These are phyloP conservation scores for Myriosclerotinia curreyana DNA, from an alignment of 2,329 filamentous ascomycete species.

Conservation along the genomic window DNA sequence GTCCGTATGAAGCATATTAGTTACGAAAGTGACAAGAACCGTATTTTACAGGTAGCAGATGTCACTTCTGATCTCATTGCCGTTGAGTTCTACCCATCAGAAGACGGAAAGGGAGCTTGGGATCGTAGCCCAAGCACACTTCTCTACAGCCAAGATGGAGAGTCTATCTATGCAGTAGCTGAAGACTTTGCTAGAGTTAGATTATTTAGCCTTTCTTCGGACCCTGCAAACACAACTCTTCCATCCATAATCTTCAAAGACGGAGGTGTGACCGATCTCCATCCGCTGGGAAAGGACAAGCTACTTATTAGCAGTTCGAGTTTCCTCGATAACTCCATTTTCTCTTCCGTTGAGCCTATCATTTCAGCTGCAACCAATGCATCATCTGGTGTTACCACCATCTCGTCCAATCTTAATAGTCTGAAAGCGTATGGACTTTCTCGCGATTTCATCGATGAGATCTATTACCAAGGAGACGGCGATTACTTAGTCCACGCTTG, in stretches of 20 bases:
- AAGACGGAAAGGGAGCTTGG: slow-evolving; percentile 59
- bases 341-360: slow-evolving; percentile 47
- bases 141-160: slow-evolving; percentile 46
- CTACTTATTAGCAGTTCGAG: slow-evolving; percentile 59
- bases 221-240: slow-evolving; percentile 11
- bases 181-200: slow-evolving; percentile 62
- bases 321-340: slow-evolving; percentile 67
- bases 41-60: slow-evolving; percentile 61
- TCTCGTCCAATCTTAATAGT: slow-evolving; percentile 25
- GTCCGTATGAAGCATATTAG: slow-evolving; percentile 69
- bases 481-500: slow-evolving; percentile 32
- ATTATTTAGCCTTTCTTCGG: slow-evolving; percentile 43
- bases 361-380: slow-evolving; percentile 25
- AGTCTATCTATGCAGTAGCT: slow-evolving; percentile 64
- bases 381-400: slow-evolving; percentile 27
- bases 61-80: slow-evolving; percentile 53
- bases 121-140: slow-evolving; percentile 51
- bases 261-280: slow-evolving; percentile 40
- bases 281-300: slow-evolving; percentile 40
- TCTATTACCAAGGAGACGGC: slow-evolving; percentile 32
- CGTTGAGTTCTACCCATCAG: slow-evolving; percentile 56
- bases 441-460: slow-evolving; percentile 29
- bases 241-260: slow-evolving; percentile 21
- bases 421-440: slow-evolving; percentile 30
- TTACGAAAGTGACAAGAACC: slow-evolving; percentile 77